phyloP scores from a whole-genome alignment of 441 rosid species.

The Croton setiger region DNA sequence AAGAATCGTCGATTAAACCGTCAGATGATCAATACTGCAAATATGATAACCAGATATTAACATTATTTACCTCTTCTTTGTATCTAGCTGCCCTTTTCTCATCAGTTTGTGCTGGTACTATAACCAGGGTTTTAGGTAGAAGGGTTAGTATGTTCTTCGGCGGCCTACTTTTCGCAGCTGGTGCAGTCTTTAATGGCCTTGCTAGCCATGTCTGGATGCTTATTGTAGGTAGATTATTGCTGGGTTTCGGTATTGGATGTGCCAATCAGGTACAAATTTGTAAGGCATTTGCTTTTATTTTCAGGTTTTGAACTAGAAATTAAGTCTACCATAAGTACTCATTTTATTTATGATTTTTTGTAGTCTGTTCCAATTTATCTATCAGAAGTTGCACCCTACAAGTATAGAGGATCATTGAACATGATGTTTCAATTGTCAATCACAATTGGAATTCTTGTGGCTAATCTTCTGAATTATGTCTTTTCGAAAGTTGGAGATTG shows the following conservation, averaged over 20 bases:
- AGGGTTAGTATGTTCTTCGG: slow-evolving; percentile 27
- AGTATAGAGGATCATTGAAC: slow-evolving; percentile 34
- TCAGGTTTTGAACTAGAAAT: no score
- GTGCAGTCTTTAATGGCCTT: slow-evolving; percentile 32
- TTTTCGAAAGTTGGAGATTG: slow-evolving; percentile 16
- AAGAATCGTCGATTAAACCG: slow-evolving; percentile 17
- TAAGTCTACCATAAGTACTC: no score
- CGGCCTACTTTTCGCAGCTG: slow-evolving; percentile 28
- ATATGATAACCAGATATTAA: slow-evolving; percentile 31
- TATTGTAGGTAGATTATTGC: slow-evolving; percentile 31
- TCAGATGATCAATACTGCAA: slow-evolving; percentile 41
- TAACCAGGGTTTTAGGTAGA: slow-evolving; percentile 32
- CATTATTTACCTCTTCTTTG: slow-evolving; percentile 44
- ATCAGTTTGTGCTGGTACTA: slow-evolving; percentile 12
- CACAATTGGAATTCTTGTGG: slow-evolving; percentile 29
- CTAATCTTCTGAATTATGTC: slow-evolving; percentile 30
- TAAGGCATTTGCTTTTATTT: background rate
- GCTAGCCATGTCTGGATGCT: slow-evolving; percentile 35
- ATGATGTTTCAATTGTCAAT: slow-evolving; percentile 34
- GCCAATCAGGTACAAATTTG: slow-evolving; percentile 35
- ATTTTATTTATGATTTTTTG: background rate
- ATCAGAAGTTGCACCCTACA: slow-evolving; percentile 40
- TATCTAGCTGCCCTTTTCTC: slow-evolving; percentile 41
- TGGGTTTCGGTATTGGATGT: slow-evolving; percentile 44
- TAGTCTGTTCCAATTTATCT: slow-evolving; percentile 40